phyloP scores from a whole-genome alignment of 2,329 filamentous ascomycete genomes.

The Mariannaea elegans region DNA sequence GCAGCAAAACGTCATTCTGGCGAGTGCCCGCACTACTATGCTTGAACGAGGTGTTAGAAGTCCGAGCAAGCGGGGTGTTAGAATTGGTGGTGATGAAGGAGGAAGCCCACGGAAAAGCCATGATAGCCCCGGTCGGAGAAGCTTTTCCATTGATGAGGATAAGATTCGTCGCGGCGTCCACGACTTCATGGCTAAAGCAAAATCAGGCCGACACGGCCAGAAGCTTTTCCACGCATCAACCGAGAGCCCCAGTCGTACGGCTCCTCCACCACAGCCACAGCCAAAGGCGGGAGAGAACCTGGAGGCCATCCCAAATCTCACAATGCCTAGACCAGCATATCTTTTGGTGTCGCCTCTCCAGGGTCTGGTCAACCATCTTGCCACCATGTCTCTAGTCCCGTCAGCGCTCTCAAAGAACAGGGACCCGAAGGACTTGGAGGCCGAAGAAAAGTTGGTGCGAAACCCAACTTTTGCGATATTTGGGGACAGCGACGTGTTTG shows the following conservation, averaged over 20 bases:
- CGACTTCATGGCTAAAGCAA: conserved; percentile 56
- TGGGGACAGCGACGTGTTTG: conserved; percentile 79
- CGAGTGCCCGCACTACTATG: conserved; percentile 46
- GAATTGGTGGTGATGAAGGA: conserved; percentile 61
- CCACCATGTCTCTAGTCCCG: conserved; percentile 66
- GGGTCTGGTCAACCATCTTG: conserved; percentile 66
- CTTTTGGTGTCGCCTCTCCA: conserved; percentile 75
- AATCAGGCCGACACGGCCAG: conserved; percentile 30
- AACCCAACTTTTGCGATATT: conserved; percentile 75
- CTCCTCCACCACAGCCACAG: conserved; percentile 10
- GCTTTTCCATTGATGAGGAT: conserved; percentile 58
- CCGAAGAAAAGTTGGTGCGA: conserved; percentile 64
- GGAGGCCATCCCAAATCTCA: conserved; percentile 46
- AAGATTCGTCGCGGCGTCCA: conserved; percentile 56
- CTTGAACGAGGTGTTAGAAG: conserved; percentile 38
- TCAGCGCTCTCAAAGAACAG: conserved; percentile 34
- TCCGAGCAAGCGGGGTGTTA: conserved; percentile 50
- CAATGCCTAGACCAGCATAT: conserved; percentile 58
- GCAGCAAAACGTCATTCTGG: conserved; percentile 63
- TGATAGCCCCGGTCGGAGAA: conserved; percentile 44
- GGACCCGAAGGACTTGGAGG: conserved; percentile 40
- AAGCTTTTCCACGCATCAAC: conserved; percentile 25
- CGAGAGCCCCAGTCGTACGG: conserved; percentile 17
- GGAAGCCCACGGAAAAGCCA: conserved; percentile 51
- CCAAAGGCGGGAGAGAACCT: conserved; percentile 40